Conservation (phyloP, 768 basidiomycete species). For the Clathrus columnatus region DNA sequence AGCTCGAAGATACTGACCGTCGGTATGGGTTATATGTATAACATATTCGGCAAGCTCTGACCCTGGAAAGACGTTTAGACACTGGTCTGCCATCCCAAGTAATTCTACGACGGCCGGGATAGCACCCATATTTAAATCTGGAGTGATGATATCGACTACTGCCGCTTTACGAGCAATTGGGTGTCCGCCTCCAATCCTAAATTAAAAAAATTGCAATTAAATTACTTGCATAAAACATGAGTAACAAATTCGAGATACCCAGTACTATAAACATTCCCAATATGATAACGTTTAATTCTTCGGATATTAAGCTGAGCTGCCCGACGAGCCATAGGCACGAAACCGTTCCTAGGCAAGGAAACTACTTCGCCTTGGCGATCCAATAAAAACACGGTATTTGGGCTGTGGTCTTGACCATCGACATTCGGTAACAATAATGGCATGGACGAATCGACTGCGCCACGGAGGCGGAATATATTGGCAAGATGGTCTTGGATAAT, state of each 20-base stretch:
- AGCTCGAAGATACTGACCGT: constrained; percentile 36
- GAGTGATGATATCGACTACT: constrained; percentile 76
- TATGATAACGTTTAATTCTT: constrained; percentile 78
- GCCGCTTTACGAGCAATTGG: constrained; percentile 67
- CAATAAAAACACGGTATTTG: constrained; percentile 61
- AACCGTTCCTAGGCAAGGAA: constrained; percentile 58
- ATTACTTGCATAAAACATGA: not conserved
- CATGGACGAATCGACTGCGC: constrained; percentile 81
- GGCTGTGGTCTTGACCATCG: constrained; percentile 48
- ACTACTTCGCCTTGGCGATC: constrained; percentile 77
- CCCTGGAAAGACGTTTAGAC: constrained; percentile 64
- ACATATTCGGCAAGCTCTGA: constrained; percentile 53
- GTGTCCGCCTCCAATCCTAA: constrained; percentile 60
- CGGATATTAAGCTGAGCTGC: constrained; percentile 59
- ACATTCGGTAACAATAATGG: constrained; percentile 73
- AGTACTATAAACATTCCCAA: constrained; percentile 62
- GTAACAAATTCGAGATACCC: constrained; percentile 33
- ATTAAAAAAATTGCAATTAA: too few species aligned
- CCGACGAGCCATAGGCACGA: constrained; percentile 72
- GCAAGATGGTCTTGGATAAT: constrained; percentile 71
- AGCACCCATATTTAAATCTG: constrained; percentile 54
- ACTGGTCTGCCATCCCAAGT: constrained; percentile 57
- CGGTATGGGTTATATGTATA: constrained; percentile 71
- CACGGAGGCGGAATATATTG: constrained; percentile 78
- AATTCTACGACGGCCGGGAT: constrained; percentile 68